Evolutionary conservation across 768 basidiomycete genomes (phyloP).

Genomic region (Lactarius sanguifluus): DNA sequence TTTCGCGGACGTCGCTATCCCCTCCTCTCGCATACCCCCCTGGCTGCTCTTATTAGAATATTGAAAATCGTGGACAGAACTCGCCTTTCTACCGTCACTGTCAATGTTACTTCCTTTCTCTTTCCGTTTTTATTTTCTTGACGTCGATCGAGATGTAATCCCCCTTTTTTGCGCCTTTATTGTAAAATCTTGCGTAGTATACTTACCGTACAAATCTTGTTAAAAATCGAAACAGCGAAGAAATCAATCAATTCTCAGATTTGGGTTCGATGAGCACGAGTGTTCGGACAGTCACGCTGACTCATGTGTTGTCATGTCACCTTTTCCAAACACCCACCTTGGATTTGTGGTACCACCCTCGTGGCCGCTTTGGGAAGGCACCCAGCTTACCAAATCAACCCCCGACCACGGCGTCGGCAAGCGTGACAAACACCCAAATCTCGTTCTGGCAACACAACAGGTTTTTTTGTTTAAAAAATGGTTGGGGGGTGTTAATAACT

Average conservation of each 20-base stretch:
- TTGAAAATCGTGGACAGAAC: constrained; percentile 3
- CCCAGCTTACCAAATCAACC: too few species aligned
- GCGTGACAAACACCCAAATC: too few species aligned
- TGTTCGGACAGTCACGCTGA: too few species aligned
- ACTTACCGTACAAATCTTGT: constrained; percentile 18
- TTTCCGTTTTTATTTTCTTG: not conserved
- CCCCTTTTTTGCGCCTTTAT: not conserved
- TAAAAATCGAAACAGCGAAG: constrained; percentile 5
- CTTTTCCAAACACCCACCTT: too few species aligned
- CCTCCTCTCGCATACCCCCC: not conserved
- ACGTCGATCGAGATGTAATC: constrained; percentile 18
- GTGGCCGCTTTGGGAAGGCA: too few species aligned
- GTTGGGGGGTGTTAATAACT: too few species aligned
- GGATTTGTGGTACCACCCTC: too few species aligned
- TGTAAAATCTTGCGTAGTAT: constrained; percentile 21
- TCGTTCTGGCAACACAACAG: too few species aligned
- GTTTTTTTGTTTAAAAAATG: too few species aligned
- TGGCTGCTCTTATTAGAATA: not conserved
- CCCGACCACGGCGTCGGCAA: too few species aligned
- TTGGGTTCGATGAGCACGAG: too few species aligned
- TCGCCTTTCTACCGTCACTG: not conserved
- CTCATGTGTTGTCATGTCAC: too few species aligned
- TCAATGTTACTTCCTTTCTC: not conserved
- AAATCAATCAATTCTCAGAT: not conserved
- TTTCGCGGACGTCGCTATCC: not conserved